These are phyloP conservation scores for Emergomyces africanus DNA, from an alignment of 2,329 filamentous ascomycete species.

Conservation along the genomic window DNA sequence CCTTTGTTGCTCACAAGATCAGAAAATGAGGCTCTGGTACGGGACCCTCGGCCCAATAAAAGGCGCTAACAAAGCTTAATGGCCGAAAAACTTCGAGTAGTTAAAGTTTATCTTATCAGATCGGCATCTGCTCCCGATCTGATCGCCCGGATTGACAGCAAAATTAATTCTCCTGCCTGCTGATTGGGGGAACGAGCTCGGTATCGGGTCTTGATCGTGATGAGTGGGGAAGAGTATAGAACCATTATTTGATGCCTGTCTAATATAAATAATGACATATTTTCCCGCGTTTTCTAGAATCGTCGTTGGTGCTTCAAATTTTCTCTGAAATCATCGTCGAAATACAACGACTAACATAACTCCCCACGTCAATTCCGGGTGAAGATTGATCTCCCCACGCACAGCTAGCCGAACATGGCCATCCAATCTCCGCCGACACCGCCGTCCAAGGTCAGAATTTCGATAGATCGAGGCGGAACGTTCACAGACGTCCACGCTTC, in stretches of 20 bases:
- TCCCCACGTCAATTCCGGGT: background rate
- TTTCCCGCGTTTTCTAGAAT: background rate
- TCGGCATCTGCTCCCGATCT: conserved; percentile 1
- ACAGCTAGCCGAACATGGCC: background rate
- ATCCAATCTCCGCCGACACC: background rate
- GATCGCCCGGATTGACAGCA: background rate
- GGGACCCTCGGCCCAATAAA: background rate
- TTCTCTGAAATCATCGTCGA: background rate
- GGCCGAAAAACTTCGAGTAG: background rate
- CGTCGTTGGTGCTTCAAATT: background rate
- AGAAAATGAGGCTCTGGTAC: background rate
- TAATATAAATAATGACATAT: background rate
- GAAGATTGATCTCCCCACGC: background rate
- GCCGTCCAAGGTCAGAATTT: conserved; percentile 6
- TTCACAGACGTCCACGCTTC: conserved; percentile 19
- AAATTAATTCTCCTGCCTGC: background rate
- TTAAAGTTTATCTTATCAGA: conserved; percentile 2
- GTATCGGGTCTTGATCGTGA: background rate
- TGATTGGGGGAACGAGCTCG: background rate
- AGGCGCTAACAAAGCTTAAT: background rate
- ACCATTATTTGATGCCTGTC: background rate
- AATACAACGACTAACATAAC: background rate
- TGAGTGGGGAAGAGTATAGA: background rate
- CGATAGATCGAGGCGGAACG: conserved; percentile 30
- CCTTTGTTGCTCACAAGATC: background rate